phyloP scores from a whole-genome alignment of 257 asterid genomes.

The Leonotis leonurus region DNA sequence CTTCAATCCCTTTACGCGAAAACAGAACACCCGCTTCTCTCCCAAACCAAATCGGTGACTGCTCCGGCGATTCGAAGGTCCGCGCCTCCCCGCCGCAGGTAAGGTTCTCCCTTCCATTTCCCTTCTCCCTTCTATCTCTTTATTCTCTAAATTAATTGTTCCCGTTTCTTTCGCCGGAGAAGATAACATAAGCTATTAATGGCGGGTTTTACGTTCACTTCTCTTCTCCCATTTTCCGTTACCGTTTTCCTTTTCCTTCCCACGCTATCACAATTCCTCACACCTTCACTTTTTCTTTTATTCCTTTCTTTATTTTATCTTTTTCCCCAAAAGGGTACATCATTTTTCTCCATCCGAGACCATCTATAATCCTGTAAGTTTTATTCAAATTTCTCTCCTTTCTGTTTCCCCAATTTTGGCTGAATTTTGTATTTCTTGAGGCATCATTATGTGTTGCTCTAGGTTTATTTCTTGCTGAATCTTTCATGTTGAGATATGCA shows the following conservation, averaged over 20 bases:
- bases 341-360: slow-evolving; percentile 13
- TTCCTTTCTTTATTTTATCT: not conserved
- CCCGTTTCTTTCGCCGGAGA: too few species aligned
- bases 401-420: not conserved
- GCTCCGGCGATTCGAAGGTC: too few species aligned
- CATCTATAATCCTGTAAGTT: slow-evolving; percentile 20
- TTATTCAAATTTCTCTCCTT: not conserved
- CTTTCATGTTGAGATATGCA: not conserved
- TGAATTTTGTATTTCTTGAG: not conserved
- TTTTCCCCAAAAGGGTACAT: slow-evolving; percentile 13
- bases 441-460: too few species aligned
- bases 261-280: slow-evolving; percentile 10
- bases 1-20: too few species aligned
- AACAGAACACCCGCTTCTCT: too few species aligned
- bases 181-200: slow-evolving; percentile 18
- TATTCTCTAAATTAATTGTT: too few species aligned
- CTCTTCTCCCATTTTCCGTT: not conserved
- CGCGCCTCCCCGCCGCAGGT: too few species aligned
- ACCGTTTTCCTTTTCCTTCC: slow-evolving; percentile 5
- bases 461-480: too few species aligned
- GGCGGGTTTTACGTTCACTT: slow-evolving; percentile 3
- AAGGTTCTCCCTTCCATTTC: too few species aligned
- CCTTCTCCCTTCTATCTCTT: too few species aligned
- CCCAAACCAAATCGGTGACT: too few species aligned
- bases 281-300: not conserved